A percentile compares a stretch with the other conserved stretches of the same genome.
Evolutionary conservation across 176 grass and related monocot species (phyloP).

Genomic region (Juncus inflexus): DNA sequence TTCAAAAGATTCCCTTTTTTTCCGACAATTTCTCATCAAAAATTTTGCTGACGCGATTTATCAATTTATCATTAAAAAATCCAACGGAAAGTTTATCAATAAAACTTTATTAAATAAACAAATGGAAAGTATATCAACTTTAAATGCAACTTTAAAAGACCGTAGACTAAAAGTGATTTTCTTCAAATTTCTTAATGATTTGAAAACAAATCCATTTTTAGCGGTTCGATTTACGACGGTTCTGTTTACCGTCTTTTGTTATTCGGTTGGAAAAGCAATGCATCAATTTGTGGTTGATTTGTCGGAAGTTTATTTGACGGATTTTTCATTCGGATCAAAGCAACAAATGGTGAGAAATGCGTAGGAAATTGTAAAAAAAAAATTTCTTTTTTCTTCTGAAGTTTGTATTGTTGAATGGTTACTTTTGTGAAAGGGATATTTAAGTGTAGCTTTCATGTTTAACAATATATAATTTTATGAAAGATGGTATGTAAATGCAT

Average conservation of each 20-base stretch:
- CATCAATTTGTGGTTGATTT: slow-evolving; percentile 24
- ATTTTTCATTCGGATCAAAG: slow-evolving; percentile 4
- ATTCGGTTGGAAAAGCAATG: slow-evolving; percentile 15
- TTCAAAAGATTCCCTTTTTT: slow-evolving; percentile 20
- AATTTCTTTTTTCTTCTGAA: too few relatives aligned
- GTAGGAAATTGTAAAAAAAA: not conserved
- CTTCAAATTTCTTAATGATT: slow-evolving; percentile 15
- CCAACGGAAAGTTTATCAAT: slow-evolving; percentile 3
- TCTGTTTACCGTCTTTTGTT: slow-evolving; percentile 10
- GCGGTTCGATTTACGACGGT: not conserved
- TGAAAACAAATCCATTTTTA: slow-evolving; percentile 10
- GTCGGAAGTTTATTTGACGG: slow-evolving; percentile 22
- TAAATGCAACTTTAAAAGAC: not conserved
- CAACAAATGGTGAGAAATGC: slow-evolving; percentile 14
- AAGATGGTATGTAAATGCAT: too few relatives aligned
- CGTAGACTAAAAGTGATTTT: slow-evolving; percentile 12
- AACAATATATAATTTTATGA: too few relatives aligned
- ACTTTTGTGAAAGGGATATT: too few relatives aligned
- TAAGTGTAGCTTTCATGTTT: too few relatives aligned
- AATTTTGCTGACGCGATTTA: slow-evolving; percentile 20
- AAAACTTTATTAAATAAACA: slow-evolving; percentile 10
- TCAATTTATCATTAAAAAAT: slow-evolving; percentile 16
- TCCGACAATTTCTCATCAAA: slow-evolving; percentile 13
- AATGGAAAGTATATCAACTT: slow-evolving; percentile 7
- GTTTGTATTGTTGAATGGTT: too few relatives aligned